Conservation (phyloP, 2,329 filamentous ascomycete genomes). For the Claviceps maximensis region DNA sequence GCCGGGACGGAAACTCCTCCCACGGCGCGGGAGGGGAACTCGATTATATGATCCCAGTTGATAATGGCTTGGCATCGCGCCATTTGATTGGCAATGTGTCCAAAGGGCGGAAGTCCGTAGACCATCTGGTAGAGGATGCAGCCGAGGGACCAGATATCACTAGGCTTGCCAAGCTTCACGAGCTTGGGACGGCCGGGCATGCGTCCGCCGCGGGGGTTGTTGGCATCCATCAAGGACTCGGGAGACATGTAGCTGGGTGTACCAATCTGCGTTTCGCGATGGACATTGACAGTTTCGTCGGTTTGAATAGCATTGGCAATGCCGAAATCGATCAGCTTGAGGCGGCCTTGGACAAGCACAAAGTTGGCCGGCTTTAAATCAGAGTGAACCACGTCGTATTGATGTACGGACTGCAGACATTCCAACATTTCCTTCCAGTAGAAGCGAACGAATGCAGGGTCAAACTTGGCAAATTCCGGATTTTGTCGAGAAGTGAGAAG, state of each 20-base stretch:
- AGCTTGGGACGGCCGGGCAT: constrained; percentile 47
- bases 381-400: constrained; percentile 85
- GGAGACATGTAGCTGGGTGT: constrained; percentile 99
- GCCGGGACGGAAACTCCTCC: constrained; percentile 49
- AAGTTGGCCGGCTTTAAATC: constrained; percentile 97
- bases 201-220: constrained; percentile 41
- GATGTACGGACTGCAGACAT: constrained; percentile 80
- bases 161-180: constrained; percentile 92
- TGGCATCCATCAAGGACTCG: constrained; percentile 81
- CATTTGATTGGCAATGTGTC: constrained; percentile 78
- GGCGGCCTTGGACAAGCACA: constrained; percentile 72
- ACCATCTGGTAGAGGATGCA: constrained; percentile 98
- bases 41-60: constrained; percentile 60
- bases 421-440: constrained; percentile 99
- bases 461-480: constrained; percentile 61
- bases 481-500: constrained; percentile 64
- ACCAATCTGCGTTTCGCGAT: constrained; percentile 87
- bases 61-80: constrained; percentile 78
- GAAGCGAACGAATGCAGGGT: constrained; percentile 84
- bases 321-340: constrained; percentile 97
- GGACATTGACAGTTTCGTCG: constrained; percentile 93
- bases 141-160: constrained; percentile 89
- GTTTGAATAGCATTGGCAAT: constrained; percentile 95
- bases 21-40: constrained; percentile 56
- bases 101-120: constrained; percentile 92